Evolutionary conservation across 129 eudicot genomes (phyloP), one percentile per base, ranked within the genome.

Genomic region (Kitagawia praeruptora): DNA sequence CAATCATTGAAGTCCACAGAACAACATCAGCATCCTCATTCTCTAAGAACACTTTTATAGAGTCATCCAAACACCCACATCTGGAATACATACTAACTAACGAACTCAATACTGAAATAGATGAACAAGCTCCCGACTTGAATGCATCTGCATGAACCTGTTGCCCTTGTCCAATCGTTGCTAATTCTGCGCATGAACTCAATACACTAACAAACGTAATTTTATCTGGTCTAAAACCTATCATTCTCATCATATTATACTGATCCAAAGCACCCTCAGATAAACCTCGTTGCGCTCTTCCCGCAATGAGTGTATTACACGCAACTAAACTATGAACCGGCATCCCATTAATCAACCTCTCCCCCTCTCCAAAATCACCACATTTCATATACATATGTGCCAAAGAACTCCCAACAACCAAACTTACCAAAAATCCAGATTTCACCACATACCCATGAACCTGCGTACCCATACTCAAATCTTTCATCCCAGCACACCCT

Each of bases 151-250:
- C 91, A 19, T 94, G 98, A 84, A 94, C 84, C 85, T 94, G 98
- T 80, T 87, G 96, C 41, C 98, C 98, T 83, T 94, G 98, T 27
- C 97, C 97, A n/a, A 94, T 87, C 38, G 97, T 94, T 16, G 98
- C 96, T 8, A 94, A 75, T 48, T 92, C 96, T 0, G 98, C 87
- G 82, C 98, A 94, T 8, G 96, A 88, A 64, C 89, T 90, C 81
- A 94, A 84, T 51, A 90, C 87, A 14, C 89, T 92, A 79, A 89
- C 96, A 76, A 94, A 94, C 0, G 98, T 88, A 78, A 94, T 92
- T 63, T 90, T 88, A 72, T 94, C 96, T 0, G 98, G 98, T 74
- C 85, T 82, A 46, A 90, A 81, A 34, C 98, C 97, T 0, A 88
- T 83, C 78, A 75, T 78, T 83, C 86, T 94, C 98, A 94, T 90